A percentile compares a stretch with the other conserved stretches of the same genome.
Evolutionary conservation across 495 filamentous ascomycete genomes (phyloP).

Genomic region (Poronia punctata): DNA sequence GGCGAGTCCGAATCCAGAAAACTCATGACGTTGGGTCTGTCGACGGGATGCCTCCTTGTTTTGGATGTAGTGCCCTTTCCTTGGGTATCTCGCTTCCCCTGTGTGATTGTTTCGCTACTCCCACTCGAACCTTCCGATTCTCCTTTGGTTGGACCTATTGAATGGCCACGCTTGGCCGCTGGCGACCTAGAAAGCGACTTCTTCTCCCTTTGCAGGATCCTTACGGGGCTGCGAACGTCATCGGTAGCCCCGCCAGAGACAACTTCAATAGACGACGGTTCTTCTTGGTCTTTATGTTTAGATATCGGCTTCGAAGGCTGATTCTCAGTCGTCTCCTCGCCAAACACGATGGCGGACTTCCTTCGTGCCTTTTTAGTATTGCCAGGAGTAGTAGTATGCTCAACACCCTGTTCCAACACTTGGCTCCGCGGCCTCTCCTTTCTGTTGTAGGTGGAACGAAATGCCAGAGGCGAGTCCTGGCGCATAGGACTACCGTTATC

Average conservation of each 20-base stretch:
- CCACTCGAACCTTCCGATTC: conserved; percentile 28
- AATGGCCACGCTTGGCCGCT: conserved; percentile 1
- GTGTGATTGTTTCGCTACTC: conserved; percentile 30
- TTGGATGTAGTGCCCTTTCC: conserved; percentile 24
- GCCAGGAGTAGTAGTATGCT: not conserved
- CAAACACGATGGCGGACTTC: conserved; percentile 12
- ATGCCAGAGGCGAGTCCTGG: not conserved
- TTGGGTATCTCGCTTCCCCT: conserved; percentile 15
- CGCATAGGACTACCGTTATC: conserved; percentile 3
- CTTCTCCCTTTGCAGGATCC: conserved; percentile 5
- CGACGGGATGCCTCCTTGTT: conserved; percentile 17
- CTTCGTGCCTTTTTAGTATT: conserved; percentile 15
- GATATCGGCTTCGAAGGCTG: not conserved
- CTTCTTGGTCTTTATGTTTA: too few relatives aligned
- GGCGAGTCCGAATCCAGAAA: conserved; percentile 30
- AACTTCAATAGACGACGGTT: too few relatives aligned
- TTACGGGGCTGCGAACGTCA: too few relatives aligned
- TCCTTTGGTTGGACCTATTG: not conserved
- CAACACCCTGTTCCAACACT: conserved; percentile 10
- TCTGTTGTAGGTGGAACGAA: not conserved
- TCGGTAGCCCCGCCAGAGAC: too few relatives aligned
- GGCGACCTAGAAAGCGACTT: conserved; percentile 5
- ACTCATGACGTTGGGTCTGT: conserved; percentile 23
- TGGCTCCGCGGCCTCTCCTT: conserved; percentile 18
- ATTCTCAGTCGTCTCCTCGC: conserved; percentile 1